Conservation (phyloP, 2,329 filamentous ascomycete species). For the Cryoendolithus antarcticus region DNA sequence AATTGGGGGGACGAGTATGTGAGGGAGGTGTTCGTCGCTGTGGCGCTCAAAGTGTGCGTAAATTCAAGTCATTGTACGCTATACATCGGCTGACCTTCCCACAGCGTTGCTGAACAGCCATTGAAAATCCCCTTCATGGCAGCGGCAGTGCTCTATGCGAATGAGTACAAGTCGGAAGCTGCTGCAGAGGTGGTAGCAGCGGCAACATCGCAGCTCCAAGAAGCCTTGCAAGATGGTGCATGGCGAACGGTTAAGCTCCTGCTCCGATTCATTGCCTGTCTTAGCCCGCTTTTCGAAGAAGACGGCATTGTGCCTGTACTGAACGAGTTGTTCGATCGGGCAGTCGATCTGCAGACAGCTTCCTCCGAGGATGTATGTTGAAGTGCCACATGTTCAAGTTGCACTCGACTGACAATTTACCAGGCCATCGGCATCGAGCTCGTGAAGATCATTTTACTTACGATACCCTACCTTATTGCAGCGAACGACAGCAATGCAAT, state of each 20-base stretch:
- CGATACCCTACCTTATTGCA: slow-evolving; percentile 79
- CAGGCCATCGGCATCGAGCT: slow-evolving; percentile 62
- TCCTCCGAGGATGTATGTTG: slow-evolving; percentile 79
- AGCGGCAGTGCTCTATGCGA: slow-evolving; percentile 66
- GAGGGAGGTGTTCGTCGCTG: slow-evolving; percentile 57
- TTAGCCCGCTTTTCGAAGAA: slow-evolving; percentile 68
- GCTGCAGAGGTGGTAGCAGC: slow-evolving; percentile 57
- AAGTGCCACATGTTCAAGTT: background rate
- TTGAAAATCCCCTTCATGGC: slow-evolving; percentile 96
- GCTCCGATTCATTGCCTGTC: slow-evolving; percentile 75
- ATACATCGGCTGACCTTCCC: background rate
- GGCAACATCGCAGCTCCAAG: slow-evolving; percentile 50
- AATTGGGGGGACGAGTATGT: slow-evolving; percentile 78
- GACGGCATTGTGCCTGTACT: slow-evolving; percentile 77
- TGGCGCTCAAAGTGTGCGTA: slow-evolving; percentile 59
- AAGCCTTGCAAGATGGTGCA: slow-evolving; percentile 56
- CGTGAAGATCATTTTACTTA: slow-evolving; percentile 91
- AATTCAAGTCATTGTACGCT: too few relatives aligned
- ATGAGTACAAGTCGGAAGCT: slow-evolving; percentile 64
- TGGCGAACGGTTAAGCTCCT: slow-evolving; percentile 89
- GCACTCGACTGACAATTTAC: slow-evolving; percentile 11
- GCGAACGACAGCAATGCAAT: slow-evolving; percentile 53
- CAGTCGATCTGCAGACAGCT: slow-evolving; percentile 81
- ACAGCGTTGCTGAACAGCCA: slow-evolving; percentile 69
- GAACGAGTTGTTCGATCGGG: slow-evolving; percentile 75